Evolutionary conservation across 257 asterid genomes (phyloP), one percentile per base, ranked within the genome.

Genomic region (Sherardia arvensis): DNA sequence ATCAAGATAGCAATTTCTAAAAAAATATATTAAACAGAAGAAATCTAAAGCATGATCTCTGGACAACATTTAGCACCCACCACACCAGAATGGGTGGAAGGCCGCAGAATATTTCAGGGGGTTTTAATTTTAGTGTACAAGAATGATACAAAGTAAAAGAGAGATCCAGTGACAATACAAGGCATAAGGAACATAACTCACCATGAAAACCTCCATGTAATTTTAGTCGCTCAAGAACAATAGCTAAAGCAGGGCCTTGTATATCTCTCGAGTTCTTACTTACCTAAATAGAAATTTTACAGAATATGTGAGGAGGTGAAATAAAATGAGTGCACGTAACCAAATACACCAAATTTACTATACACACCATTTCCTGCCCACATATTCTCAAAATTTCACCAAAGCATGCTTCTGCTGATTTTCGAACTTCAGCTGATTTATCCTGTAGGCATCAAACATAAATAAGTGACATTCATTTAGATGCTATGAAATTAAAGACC

Each of bases 371-470:
- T 77, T 90, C 99, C 60, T 81, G 94, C 59, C 99, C 99, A 71
- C 99, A 87, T 69, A 87, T 86, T 80, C 95, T 83, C 77, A 90
- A 47, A 62, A 93, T 74, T 77, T 93, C 99, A 83, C 71, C 80
- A 77, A 93, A 90, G 80, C 90, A 93, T 21, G 83, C 70, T 83
- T 93, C 99, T 47, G 99, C 99, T 45, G 96, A 93, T 76, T 90
- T 90, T 74, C 97, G 96, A 74, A 93, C 99, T 81, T 93, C 99
- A 27, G 95, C 97, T 33, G 99, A 90, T 80, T 93, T 93, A 74
- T 93, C 99, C 99, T 93, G 82, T 47, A 67, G 56, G 65, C 17
- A 58, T 40, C 53, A 20, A 23, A 66, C 1, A 55, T 28, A 5
- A 12, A 45, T 11, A 49, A 33, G 40, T 28, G 56, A 51, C n/a